These are phyloP conservation scores for Chlorella sp. DNA, from an alignment of 139 green algal genomes.

Conservation along the genomic window DNA sequence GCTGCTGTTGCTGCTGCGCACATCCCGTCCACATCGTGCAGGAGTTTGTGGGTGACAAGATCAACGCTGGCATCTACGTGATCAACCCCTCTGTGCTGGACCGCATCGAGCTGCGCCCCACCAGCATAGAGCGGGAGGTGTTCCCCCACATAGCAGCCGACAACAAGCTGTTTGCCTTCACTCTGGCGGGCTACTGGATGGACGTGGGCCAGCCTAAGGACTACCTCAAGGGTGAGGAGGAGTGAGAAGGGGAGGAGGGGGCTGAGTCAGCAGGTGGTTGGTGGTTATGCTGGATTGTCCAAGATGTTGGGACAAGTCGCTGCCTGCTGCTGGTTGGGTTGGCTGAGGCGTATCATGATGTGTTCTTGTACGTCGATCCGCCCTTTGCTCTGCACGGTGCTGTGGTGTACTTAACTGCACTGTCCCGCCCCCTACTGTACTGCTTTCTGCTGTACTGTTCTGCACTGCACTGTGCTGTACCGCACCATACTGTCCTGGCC, in stretches of 20 bases:
- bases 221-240: slow-evolving; percentile 61
- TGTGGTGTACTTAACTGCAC: too few species aligned
- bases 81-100: slow-evolving; percentile 76
- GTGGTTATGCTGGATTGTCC: neutral
- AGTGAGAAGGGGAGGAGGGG: too few species aligned
- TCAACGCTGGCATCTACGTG: slow-evolving; percentile 98
- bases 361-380: too few species aligned
- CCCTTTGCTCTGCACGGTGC: too few species aligned
- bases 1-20: too few species aligned
- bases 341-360: too few species aligned
- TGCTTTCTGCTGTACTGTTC: too few species aligned
- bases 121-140: slow-evolving; percentile 92
- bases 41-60: slow-evolving; percentile 98
- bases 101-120: slow-evolving; percentile 90
- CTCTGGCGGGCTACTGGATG: slow-evolving; percentile 96
- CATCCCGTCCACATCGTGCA: slow-evolving; percentile 25
- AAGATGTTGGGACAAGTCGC: slow-evolving; percentile 1
- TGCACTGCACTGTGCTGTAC: too few species aligned
- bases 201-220: slow-evolving; percentile 96
- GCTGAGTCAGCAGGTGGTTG: neutral
- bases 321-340: too few species aligned
- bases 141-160: slow-evolving; percentile 89
- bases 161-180: slow-evolving; percentile 80
- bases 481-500: too few species aligned
- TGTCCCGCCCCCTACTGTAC: too few species aligned